Base-by-base conservation (phyloP, 2,329 filamentous ascomycete genomes). In the Epichloe baconii region DNA sequence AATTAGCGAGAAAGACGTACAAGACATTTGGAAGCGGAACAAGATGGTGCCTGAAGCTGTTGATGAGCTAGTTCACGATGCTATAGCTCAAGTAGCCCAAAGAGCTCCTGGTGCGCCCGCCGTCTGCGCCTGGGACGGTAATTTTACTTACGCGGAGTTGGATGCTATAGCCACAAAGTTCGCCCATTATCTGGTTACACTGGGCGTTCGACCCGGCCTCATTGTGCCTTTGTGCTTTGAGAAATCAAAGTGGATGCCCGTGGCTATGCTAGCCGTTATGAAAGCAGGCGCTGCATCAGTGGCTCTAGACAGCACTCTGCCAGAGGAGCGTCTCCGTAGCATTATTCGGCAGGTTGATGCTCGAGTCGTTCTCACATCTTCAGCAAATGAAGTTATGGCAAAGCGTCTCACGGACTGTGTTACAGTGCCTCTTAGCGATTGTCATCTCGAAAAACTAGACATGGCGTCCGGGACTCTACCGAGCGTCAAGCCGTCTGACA, bases 171-270 rank as follows among this genome's bases (percentile, higher is more conserved):
- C 58, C 12, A 52, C 50, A 4, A 35, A 41, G 3, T 42, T 60
- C 2, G 54, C 54, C 17, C 40, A 40, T 3, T 45, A 51, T 12
- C 47, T 60, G 8, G 47, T 37, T 3, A 34, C 36, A 2, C 12
- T 42, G 2, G 61, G 61, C 11, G 54, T 67, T 19, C 46, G 52
- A n/a, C 54, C 55, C 1, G 64, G 58, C 21, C 48, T 43, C 0
- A 35, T 62, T 7, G 59, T 66, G 11, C 64, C 64, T 1, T 52
- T 68, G n/a, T 64, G 57, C 41, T 67, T 68, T 46, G 63, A 66
- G 31, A 69, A 68, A 53, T 67, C 64, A 3, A 57, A 55, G 40
- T 68, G 61, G 62, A 58, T 57, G 1, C 44, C 58, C 8, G 59
- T 67, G 2, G 59, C 61, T 1, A 61, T 66, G 54, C 53, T 69